These are phyloP conservation scores for Pseudogymnoascus sp. DNA, from an alignment of 2,329 filamentous ascomycete genomes.

Conservation along the genomic window DNA sequence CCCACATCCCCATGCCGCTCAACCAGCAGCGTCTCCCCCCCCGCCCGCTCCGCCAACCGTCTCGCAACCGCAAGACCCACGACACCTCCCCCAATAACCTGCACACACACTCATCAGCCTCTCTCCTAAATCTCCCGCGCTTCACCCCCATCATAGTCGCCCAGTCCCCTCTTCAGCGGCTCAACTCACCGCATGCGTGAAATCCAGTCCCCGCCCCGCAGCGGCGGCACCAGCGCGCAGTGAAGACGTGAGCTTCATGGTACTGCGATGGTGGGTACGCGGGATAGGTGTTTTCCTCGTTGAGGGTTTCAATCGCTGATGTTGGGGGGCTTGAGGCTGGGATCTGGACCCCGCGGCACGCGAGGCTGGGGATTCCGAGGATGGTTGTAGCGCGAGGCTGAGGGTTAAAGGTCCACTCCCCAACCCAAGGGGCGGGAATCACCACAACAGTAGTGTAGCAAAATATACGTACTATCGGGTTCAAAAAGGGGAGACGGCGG, in stretches of 20 bases:
- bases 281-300: background rate
- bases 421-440: background rate
- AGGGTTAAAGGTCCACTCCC: too few relatives aligned
- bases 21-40: conserved; percentile 55
- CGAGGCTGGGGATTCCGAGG: background rate
- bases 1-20: conserved; percentile 57
- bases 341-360: background rate
- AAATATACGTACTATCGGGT: too few relatives aligned
- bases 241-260: background rate
- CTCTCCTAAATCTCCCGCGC: too few relatives aligned
- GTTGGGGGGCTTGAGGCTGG: background rate
- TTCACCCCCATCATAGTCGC: too few relatives aligned
- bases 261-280: background rate
- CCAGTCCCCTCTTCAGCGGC: too few relatives aligned
- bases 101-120: background rate
- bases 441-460: background rate
- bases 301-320: background rate
- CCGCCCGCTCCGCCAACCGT: conserved; percentile 48
- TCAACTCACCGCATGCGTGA: conserved; percentile 26
- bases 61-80: conserved; percentile 61
- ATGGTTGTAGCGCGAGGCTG: background rate
- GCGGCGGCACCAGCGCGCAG: conserved; percentile 13
- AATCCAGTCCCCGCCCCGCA: conserved; percentile 21
- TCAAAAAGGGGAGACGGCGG: background rate
- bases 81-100: conserved; percentile 53